Evolutionary conservation across 2,329 filamentous ascomycete species (phyloP).

Genomic region (Didymella segeticola): DNA sequence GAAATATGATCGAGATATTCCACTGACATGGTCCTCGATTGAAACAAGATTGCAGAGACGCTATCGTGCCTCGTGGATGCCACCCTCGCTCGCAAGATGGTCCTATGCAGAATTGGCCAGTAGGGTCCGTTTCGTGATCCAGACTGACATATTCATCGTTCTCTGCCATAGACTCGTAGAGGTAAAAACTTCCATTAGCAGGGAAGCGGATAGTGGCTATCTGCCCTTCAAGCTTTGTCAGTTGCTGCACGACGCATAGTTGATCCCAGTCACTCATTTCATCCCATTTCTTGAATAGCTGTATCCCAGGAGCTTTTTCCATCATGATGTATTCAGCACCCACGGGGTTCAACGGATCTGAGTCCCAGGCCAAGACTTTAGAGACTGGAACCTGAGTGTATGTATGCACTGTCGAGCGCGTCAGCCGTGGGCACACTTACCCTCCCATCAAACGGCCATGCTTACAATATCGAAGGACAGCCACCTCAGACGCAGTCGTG

Average conservation of each 20-base stretch:
- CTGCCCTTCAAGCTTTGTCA: background rate
- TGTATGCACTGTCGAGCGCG: slow-evolving; percentile 13
- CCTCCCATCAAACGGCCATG: background rate
- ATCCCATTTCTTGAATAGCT: slow-evolving; percentile 41
- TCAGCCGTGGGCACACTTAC: background rate
- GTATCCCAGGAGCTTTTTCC: slow-evolving; percentile 39
- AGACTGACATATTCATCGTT: slow-evolving; percentile 9
- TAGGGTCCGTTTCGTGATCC: slow-evolving; percentile 10
- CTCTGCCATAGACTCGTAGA: slow-evolving; percentile 17
- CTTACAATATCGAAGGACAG: slow-evolving; percentile 35
- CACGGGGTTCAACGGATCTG: slow-evolving; percentile 36
- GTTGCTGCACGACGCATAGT: background rate
- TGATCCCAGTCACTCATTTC: slow-evolving; percentile 26
- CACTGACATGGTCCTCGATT: slow-evolving; percentile 25
- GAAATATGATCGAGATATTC: background rate
- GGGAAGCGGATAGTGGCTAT: slow-evolving; percentile 32
- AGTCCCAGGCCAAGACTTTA: slow-evolving; percentile 37
- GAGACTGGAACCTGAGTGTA: slow-evolving; percentile 34
- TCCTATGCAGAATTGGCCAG: slow-evolving; percentile 18
- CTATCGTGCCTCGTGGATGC: slow-evolving; percentile 1
- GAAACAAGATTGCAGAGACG: slow-evolving; percentile 7
- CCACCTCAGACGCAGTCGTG: slow-evolving; percentile 46
- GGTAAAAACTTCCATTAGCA: slow-evolving; percentile 43
- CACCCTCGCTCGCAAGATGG: slow-evolving; percentile 17
- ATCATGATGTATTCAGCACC: slow-evolving; percentile 48